Evolutionary conservation across 495 filamentous ascomycete species (phyloP).

Genomic region (Hamigera avellanea): DNA sequence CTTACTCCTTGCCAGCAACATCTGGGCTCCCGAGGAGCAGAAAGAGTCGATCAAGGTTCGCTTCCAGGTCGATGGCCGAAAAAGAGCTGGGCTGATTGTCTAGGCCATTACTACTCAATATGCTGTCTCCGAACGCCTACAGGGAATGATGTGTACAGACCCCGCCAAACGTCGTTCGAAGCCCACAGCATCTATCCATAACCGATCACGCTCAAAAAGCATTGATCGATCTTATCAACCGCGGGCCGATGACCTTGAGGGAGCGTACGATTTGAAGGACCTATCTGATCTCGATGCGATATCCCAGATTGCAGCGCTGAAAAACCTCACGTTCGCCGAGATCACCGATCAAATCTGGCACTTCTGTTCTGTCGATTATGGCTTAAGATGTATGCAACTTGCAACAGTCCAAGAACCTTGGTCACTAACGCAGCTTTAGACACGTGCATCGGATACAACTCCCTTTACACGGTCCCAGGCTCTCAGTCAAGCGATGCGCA

Average conservation of each 20-base stretch:
- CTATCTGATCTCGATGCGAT: slow-evolving; percentile 11
- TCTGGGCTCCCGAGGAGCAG: slow-evolving; percentile 61
- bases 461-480: slow-evolving; percentile 47
- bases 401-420: not conserved
- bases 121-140: slow-evolving; percentile 54
- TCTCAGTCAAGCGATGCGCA: slow-evolving; percentile 9
- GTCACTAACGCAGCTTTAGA: slow-evolving; percentile 28
- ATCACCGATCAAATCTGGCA: slow-evolving; percentile 55
- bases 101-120: slow-evolving; percentile 40
- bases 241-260: slow-evolving; percentile 23
- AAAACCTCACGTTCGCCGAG: slow-evolving; percentile 27
- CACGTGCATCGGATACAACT: slow-evolving; percentile 75
- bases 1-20: too few species aligned
- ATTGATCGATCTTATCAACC: slow-evolving; percentile 3
- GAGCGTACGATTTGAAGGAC: slow-evolving; percentile 16
- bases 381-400: slow-evolving; percentile 36
- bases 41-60: slow-evolving; percentile 36
- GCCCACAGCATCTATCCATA: slow-evolving; percentile 5
- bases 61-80: not conserved
- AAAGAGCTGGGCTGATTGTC: too few species aligned
- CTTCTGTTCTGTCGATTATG: slow-evolving; percentile 51
- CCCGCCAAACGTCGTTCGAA: slow-evolving; percentile 23
- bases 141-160: slow-evolving; percentile 52
- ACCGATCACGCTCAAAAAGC: slow-evolving; percentile 7
- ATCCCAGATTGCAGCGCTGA: slow-evolving; percentile 15